Evolutionary conservation across 75 land plant genomes (phyloP).

Genomic region (Azolla pinnata): DNA sequence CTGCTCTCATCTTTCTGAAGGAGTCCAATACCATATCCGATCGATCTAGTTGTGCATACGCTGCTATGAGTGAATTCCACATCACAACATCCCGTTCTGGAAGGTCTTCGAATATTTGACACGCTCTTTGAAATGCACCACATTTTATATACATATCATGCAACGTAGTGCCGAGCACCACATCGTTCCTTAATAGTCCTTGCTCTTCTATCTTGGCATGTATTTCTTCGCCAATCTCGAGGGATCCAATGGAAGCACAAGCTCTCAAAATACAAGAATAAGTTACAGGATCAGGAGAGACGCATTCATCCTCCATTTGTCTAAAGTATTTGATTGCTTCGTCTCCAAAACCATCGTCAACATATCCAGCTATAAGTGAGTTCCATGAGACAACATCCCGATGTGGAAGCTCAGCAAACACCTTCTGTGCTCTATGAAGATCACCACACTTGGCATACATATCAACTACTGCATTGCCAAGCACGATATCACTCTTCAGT

Average conservation of each 20-base stretch:
- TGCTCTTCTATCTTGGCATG: conserved; percentile 6
- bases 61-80: conserved; percentile 12
- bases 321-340: conserved; percentile 6
- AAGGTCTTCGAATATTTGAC: conserved; percentile 3
- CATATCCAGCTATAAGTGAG: conserved; percentile 14
- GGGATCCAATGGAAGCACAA: conserved; percentile 7
- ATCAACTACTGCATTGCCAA: conserved; percentile 35
- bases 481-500: conserved; percentile 5
- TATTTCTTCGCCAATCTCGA: conserved; percentile 9
- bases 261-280: conserved; percentile 12
- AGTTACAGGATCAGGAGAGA: conserved; percentile 7
- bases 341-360: conserved; percentile 15
- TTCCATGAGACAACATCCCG: conserved; percentile 17
- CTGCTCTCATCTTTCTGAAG: background rate
- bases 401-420: conserved; percentile 9
- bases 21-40: background rate
- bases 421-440: conserved; percentile 16
- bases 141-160: conserved; percentile 19
- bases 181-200: background rate
- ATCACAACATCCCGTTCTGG: conserved; percentile 9
- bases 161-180: conserved; percentile 9
- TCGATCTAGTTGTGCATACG: background rate
- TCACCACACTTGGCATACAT: conserved; percentile 57
- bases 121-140: conserved; percentile 13
- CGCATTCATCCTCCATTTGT: conserved; percentile 1